phyloP scores from a whole-genome alignment of 305 asterid genomes.

The Petunia hybrid region DNA sequence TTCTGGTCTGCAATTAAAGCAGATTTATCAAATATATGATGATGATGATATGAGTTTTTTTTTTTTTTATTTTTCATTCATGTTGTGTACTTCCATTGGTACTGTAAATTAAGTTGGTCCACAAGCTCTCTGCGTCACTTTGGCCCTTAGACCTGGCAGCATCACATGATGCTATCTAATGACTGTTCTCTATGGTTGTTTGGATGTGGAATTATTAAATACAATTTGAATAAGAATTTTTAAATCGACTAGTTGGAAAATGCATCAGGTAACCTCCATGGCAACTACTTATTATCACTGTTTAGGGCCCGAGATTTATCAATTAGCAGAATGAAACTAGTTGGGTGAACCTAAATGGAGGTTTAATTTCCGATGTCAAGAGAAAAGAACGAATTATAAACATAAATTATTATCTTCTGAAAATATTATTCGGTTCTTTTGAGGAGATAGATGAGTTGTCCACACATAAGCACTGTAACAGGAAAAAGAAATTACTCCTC shows the following conservation, averaged over 20 bases:
- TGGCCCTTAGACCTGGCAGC: slow-evolving; percentile 18
- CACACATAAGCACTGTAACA: too few relatives aligned
- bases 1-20: background rate
- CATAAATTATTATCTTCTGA: too few relatives aligned
- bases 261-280: too few relatives aligned
- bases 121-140: slow-evolving; percentile 20
- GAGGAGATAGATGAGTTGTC: too few relatives aligned
- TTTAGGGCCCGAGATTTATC: too few relatives aligned
- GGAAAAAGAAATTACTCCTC: too few relatives aligned
- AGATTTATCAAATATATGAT: background rate
- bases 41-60: background rate
- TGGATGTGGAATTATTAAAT: slow-evolving; percentile 4
- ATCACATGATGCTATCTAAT: slow-evolving; percentile 29
- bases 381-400: too few relatives aligned
- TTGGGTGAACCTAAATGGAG: too few relatives aligned
- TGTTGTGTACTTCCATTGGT: slow-evolving; percentile 27
- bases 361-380: too few relatives aligned
- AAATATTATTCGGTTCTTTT: too few relatives aligned
- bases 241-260: background rate
- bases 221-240: slow-evolving; percentile 21
- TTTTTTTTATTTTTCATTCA: background rate
- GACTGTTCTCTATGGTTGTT: background rate
- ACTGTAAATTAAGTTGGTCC: slow-evolving; percentile 1
- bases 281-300: too few relatives aligned
- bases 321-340: too few relatives aligned